Percentiles rank a stretch among this genome's conserved stretches.
Evolutionary conservation across 2,329 filamentous ascomycete species (phyloP).

Genomic region (Metarhizium anisopliae): DNA sequence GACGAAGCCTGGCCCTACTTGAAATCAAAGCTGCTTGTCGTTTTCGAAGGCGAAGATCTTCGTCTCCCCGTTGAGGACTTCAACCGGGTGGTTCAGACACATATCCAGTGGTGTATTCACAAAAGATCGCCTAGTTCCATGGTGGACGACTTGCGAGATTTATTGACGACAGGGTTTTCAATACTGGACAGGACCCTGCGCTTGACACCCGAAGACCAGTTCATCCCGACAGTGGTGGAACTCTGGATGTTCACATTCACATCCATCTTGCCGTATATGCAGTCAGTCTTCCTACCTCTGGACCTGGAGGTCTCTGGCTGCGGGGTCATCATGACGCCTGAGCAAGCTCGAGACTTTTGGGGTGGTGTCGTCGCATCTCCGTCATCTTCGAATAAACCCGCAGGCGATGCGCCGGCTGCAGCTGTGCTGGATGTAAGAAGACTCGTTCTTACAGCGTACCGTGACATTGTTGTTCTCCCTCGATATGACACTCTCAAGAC

Average conservation of each 20-base stretch:
- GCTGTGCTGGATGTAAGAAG: slow-evolving; percentile 73
- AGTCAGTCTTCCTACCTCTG: slow-evolving; percentile 87
- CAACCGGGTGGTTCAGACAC: slow-evolving; percentile 69
- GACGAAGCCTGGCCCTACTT: slow-evolving; percentile 80
- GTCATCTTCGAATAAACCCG: slow-evolving; percentile 23
- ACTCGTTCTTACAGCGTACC: slow-evolving; percentile 78
- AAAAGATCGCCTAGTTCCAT: slow-evolving; percentile 61
- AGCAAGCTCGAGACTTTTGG: slow-evolving; percentile 88
- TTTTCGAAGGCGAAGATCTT: slow-evolving; percentile 76
- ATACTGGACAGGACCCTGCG: slow-evolving; percentile 78
- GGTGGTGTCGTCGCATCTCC: slow-evolving; percentile 50
- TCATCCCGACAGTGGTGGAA: slow-evolving; percentile 86
- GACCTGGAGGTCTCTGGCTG: slow-evolving; percentile 87
- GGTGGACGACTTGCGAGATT: slow-evolving; percentile 66
- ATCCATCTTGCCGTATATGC: slow-evolving; percentile 82
- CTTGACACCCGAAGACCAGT: slow-evolving; percentile 69
- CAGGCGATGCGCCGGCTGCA: slow-evolving; percentile 37
- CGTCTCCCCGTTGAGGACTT: slow-evolving; percentile 76
- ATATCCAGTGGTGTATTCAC: slow-evolving; percentile 70
- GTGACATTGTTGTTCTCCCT: slow-evolving; percentile 80
- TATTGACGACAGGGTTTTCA: slow-evolving; percentile 72
- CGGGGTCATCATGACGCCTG: slow-evolving; percentile 66
- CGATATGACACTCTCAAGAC: slow-evolving; percentile 82
- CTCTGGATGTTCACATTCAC: slow-evolving; percentile 93
- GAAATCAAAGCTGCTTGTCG: slow-evolving; percentile 64